A percentile compares a stretch with the other conserved stretches of the same genome.
Conservation (phyloP, 2,329 filamentous ascomycete species). For the Monosporascus ibericus region DNA sequence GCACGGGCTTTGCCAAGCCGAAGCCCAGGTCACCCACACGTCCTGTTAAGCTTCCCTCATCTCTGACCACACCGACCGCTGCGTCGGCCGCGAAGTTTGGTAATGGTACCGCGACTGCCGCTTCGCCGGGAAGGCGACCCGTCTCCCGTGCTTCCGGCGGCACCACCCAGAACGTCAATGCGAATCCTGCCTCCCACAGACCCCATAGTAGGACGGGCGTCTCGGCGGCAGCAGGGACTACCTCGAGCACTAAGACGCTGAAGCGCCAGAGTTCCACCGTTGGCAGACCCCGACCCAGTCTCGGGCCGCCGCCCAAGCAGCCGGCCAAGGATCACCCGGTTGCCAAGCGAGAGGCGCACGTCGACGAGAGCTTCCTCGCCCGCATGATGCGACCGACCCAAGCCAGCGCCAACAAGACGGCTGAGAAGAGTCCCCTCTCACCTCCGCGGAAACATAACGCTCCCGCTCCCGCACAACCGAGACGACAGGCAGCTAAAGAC, state of each 20-base stretch:
- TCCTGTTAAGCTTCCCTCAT: slow-evolving; percentile 59
- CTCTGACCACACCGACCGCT: slow-evolving; percentile 63
- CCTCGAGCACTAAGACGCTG: slow-evolving; percentile 27
- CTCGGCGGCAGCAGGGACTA: slow-evolving; percentile 20
- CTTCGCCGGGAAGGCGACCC: slow-evolving; percentile 30
- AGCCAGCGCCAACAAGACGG: slow-evolving; percentile 59
- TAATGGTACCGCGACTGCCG: slow-evolving; percentile 18
- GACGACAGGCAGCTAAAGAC: slow-evolving; percentile 12
- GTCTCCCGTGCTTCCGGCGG: slow-evolving; percentile 34
- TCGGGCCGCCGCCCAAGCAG: slow-evolving; percentile 56
- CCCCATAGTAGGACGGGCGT: slow-evolving; percentile 41
- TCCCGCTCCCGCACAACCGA: slow-evolving; percentile 10
- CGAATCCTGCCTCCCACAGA: slow-evolving; percentile 27
- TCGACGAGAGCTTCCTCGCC: slow-evolving; percentile 69
- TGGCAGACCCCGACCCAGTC: slow-evolving; percentile 41
- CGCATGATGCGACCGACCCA: slow-evolving; percentile 77
- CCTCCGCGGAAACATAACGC: slow-evolving; percentile 37
- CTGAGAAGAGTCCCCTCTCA: slow-evolving; percentile 52
- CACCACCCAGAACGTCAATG: slow-evolving; percentile 24
- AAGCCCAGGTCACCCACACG: slow-evolving; percentile 64
- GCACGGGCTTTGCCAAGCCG: slow-evolving; percentile 46
- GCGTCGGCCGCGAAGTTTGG: slow-evolving; percentile 60
- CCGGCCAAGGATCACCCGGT: slow-evolving; percentile 40
- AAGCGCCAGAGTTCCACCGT: slow-evolving; percentile 40
- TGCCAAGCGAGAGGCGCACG: slow-evolving; percentile 44